Conservation (phyloP, 2,329 filamentous ascomycete species). For the Fusarium chuoi region DNA sequence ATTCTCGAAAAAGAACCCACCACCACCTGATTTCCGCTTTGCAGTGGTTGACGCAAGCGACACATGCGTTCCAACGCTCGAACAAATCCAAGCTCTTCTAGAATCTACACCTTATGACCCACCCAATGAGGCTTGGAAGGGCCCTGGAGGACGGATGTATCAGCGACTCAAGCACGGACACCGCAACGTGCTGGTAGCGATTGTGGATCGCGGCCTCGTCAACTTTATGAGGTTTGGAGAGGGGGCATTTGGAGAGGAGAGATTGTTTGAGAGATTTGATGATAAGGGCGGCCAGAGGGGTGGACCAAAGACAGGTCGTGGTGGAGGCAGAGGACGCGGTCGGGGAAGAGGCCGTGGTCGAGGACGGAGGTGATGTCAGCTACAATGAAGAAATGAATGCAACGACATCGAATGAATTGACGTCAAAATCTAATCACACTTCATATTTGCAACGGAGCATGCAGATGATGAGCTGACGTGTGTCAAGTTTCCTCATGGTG, state of each 20-base stretch:
- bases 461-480: conserved; percentile 11
- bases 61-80: conserved; percentile 76
- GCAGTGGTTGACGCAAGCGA: conserved; percentile 82
- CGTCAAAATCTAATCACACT: neutral
- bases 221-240: conserved; percentile 88
- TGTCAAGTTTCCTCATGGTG: neutral
- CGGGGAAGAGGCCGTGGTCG: conserved; percentile 43
- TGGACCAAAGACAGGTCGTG: conserved; percentile 55
- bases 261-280: conserved; percentile 70
- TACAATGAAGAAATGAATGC: conserved; percentile 23
- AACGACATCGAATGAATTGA: conserved; percentile 19
- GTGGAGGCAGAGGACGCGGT: conserved; percentile 48
- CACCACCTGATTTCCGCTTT: conserved; percentile 83
- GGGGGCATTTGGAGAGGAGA: conserved; percentile 80
- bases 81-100: conserved; percentile 76
- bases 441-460: neutral
- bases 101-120: conserved; percentile 77
- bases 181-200: conserved; percentile 83
- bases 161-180: conserved; percentile 85
- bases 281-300: conserved; percentile 53
- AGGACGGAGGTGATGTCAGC: conserved; percentile 36
- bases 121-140: conserved; percentile 53
- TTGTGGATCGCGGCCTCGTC: conserved; percentile 89
- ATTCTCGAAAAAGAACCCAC: conserved; percentile 84
- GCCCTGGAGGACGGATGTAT: conserved; percentile 69